These are phyloP conservation scores for Backusella westeae DNA, from an alignment of 192 early-diverging fungal genomes.

Conservation along the genomic window DNA sequence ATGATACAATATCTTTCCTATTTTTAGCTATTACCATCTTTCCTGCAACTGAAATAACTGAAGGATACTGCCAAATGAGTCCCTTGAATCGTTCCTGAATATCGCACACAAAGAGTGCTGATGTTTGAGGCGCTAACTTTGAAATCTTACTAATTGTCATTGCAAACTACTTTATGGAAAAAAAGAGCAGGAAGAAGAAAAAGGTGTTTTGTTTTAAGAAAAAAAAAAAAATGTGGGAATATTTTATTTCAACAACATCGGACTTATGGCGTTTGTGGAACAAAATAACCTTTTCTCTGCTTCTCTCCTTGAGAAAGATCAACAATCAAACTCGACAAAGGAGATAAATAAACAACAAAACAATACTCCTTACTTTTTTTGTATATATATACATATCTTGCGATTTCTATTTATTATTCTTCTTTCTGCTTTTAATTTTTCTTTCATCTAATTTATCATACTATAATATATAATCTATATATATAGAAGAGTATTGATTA, in stretches of 20 bases:
- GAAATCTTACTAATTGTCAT: slow-evolving; percentile 48
- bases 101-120: slow-evolving; percentile 93
- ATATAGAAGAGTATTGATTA: slow-evolving; percentile 6
- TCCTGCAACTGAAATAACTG: slow-evolving; percentile 75
- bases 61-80: slow-evolving; percentile 79
- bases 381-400: background rate
- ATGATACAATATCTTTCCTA: background rate
- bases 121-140: slow-evolving; percentile 52
- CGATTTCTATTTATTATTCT: background rate
- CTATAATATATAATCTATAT: background rate
- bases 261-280: background rate
- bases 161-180: background rate
- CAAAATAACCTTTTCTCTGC: background rate
- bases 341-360: background rate
- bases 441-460: background rate
- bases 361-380: background rate
- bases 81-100: slow-evolving; percentile 81
- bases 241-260: background rate
- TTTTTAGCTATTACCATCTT: slow-evolving; percentile 71
- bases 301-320: background rate
- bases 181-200: background rate
- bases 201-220: background rate
- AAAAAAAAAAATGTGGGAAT: background rate
- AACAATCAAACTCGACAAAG: background rate
- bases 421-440: background rate